Evolutionary conservation across 1,284 basidiomycete species (phyloP), one percentile per base, ranked within the genome.

Genomic region (Moniliophthora roreri): DNA sequence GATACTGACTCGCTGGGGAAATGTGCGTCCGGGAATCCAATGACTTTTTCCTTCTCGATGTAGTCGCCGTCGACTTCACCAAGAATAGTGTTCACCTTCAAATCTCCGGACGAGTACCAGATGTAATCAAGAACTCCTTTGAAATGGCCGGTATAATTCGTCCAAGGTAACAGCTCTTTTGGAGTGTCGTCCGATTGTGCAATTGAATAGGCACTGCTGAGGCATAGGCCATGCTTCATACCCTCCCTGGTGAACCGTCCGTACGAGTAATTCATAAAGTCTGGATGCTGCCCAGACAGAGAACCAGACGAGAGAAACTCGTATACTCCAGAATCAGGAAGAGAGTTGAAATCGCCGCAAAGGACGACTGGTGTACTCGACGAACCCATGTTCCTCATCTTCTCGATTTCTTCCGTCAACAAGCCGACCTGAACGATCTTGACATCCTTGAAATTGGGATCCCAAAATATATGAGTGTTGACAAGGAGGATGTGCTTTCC

Each of bases 51-150:
- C 10, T n/a, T 28, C 28, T 46, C 44, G n/a, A 46, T 28, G 44
- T 46, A 46, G 1, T n/a, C 24, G 11, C n/a, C 13, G 13, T 46
- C 44, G 44, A 32, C 28, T 32, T 32, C 24, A 8, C 44, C 44
- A 28, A 46, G 44, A n/a, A 28, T 28, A 15, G 44, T n/a, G 15
- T 46, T 46, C 10, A 28, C 11, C 24, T 46, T 13, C 4, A 46
- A 24, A 16, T 11, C 16, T 10, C 16, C 44, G 24, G 11, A 16
- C 7, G 44, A 46, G 44, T 46, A 46, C 44, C 44, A 46, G 15
- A 46, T 46, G 26, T 46, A 46, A 28, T 46, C 44, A 16, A 46
- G 44, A 7, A 46, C 44, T 4, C 44, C 44, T n/a, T 46, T 46
- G 44, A 46, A 46, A 32, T 46, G 44, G 7, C 23, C 44, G 44